These are phyloP conservation scores for Diaporthe caulivora DNA, from an alignment of 2,329 filamentous ascomycete species.

Conservation along the genomic window DNA sequence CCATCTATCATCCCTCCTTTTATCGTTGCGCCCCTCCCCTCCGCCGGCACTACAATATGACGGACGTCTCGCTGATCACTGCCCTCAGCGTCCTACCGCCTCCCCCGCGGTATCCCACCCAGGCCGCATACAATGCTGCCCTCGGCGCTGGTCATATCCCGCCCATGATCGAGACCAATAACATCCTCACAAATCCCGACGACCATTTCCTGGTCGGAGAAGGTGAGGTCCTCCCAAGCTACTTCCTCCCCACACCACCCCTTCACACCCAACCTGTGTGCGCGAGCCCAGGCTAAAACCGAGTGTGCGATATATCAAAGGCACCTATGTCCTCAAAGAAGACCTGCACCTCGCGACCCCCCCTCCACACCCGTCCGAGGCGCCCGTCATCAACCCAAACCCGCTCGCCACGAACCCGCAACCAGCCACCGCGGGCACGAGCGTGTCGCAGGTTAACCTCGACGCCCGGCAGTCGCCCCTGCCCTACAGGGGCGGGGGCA, in stretches of 20 bases:
- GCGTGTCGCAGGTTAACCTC: slow-evolving; percentile 81
- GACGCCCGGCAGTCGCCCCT: slow-evolving; percentile 71
- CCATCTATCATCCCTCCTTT: background rate
- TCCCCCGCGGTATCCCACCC: slow-evolving; percentile 84
- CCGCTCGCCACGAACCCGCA: slow-evolving; percentile 87
- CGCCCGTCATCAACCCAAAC: slow-evolving; percentile 87
- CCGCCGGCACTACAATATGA: slow-evolving; percentile 21
- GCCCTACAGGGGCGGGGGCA: slow-evolving; percentile 67
- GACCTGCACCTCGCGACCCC: slow-evolving; percentile 93
- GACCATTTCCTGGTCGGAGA: slow-evolving; percentile 94
- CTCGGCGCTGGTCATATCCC: slow-evolving; percentile 75
- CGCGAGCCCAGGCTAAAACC: slow-evolving; percentile 21
- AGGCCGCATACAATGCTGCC: slow-evolving; percentile 79
- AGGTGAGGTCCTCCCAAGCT: slow-evolving; percentile 65
- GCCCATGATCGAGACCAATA: slow-evolving; percentile 93
- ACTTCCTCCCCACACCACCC: background rate
- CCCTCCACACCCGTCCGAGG: slow-evolving; percentile 94
- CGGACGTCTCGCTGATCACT: slow-evolving; percentile 39
- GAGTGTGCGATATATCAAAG: slow-evolving; percentile 56
- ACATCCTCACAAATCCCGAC: slow-evolving; percentile 85
- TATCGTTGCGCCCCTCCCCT: background rate
- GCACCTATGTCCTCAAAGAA: slow-evolving; percentile 91
- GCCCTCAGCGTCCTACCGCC: slow-evolving; percentile 82
- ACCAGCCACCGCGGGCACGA: slow-evolving; percentile 87
- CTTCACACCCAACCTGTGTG: background rate